phyloP scores from a whole-genome alignment of 2,329 filamentous ascomycete genomes.

The Cadophora luteo-olivacea region DNA sequence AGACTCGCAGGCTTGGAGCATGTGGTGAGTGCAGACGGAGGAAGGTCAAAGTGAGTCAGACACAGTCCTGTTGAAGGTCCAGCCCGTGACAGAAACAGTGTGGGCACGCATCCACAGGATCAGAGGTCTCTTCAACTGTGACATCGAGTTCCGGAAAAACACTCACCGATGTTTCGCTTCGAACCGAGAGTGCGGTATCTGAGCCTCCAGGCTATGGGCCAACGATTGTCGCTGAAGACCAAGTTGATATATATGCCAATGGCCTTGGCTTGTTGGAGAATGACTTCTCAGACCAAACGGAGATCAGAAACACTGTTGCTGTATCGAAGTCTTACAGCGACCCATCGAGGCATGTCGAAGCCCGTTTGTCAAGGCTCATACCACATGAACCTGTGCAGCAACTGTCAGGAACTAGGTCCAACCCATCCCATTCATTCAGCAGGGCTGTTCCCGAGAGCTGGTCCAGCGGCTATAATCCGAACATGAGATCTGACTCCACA shows the following conservation, averaged over 20 bases:
- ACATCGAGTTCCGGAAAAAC: background rate
- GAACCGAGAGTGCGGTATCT: background rate
- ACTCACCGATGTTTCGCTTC: background rate
- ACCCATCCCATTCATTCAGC: no score
- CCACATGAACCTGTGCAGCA: background rate
- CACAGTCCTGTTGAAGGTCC: background rate
- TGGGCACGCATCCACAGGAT: background rate
- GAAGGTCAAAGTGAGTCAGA: background rate
- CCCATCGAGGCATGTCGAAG: background rate
- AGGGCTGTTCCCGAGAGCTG: background rate
- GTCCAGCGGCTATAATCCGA: background rate
- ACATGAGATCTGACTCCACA: background rate
- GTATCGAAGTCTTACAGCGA: background rate
- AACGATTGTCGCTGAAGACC: background rate
- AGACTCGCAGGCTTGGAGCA: background rate
- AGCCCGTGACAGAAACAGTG: background rate
- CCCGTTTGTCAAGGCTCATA: background rate
- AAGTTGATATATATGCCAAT: background rate
- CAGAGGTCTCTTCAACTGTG: background rate
- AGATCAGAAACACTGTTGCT: background rate
- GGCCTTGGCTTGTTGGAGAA: background rate
- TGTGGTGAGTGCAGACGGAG: background rate
- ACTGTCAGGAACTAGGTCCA: no score
- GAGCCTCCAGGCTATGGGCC: background rate
- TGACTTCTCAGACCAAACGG: background rate